These are phyloP conservation scores for Penicillium glabrum DNA, from an alignment of 2,329 filamentous ascomycete genomes.

Conservation along the genomic window DNA sequence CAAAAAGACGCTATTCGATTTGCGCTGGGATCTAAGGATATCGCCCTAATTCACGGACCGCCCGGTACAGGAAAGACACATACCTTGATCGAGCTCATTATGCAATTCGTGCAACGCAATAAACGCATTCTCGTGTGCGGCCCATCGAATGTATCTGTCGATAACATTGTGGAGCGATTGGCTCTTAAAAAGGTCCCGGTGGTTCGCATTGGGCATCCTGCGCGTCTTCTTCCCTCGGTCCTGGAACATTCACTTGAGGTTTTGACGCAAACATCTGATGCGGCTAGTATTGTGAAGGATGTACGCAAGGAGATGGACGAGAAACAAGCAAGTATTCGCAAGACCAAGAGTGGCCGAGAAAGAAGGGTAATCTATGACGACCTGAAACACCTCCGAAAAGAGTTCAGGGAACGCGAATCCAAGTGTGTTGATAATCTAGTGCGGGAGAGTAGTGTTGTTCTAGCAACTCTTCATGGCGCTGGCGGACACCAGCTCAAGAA, in stretches of 20 bases:
- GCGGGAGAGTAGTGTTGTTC: slow-evolving; percentile 76
- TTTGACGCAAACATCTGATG: slow-evolving; percentile 85
- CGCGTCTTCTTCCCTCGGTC: slow-evolving; percentile 83
- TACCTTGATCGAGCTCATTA: slow-evolving; percentile 89
- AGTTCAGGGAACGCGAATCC: slow-evolving; percentile 81
- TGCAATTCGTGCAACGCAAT: slow-evolving; percentile 76
- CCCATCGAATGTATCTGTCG: slow-evolving; percentile 93
- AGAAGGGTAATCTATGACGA: slow-evolving; percentile 80
- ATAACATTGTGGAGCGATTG: slow-evolving; percentile 95
- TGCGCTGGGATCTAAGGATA: slow-evolving; percentile 74
- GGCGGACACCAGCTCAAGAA: slow-evolving; percentile 79
- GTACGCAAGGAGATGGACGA: slow-evolving; percentile 89
- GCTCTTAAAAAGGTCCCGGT: slow-evolving; percentile 82
- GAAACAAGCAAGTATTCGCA: slow-evolving; percentile 84
- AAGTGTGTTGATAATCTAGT: slow-evolving; percentile 78
- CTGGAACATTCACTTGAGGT: slow-evolving; percentile 88
- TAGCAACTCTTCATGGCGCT: slow-evolving; percentile 89
- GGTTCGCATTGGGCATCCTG: slow-evolving; percentile 87
- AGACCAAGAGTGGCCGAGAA: slow-evolving; percentile 79
- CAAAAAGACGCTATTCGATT: slow-evolving; percentile 71
- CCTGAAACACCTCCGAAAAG: slow-evolving; percentile 79
- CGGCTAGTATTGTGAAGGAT: slow-evolving; percentile 84
- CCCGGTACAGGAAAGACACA: slow-evolving; percentile 97
- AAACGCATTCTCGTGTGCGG: slow-evolving; percentile 87
- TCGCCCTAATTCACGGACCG: slow-evolving; percentile 90